Evolutionary conservation across 345 rosid genomes (phyloP), one percentile per base, ranked within the genome.

Genomic region (Eutrema heterophyllum): DNA sequence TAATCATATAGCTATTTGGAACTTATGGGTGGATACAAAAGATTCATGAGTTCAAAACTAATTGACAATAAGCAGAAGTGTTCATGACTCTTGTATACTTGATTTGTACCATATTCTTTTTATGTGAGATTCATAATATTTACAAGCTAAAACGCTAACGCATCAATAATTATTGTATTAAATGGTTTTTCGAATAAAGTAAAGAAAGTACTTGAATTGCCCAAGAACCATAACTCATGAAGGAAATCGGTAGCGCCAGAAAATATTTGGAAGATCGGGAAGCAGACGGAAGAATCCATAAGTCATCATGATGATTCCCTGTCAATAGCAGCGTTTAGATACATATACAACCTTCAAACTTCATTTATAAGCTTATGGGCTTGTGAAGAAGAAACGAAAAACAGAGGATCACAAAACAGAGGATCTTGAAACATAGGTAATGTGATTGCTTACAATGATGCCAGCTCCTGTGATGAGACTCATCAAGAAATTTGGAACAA

Each of bases 271-370:
- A 68, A 90, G 84, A 82, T 90, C 96, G 6, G 93, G 86, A 43
- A 88, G 81, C 53, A 85, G 64, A 7, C 97, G 80, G 68, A 90
- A 90, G 83, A 90, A 90, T 6, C 97, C 97, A 18, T 94, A 90
- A 45, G 97, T 90, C 97, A 90, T 86, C 97, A 90, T 85, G 76
- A 90, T 80, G 68, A 90, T 85, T 69, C 94, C 94, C 97, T 89
- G 60, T 64, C 6, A 64, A 64, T 38, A 55, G 54, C 67, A 61
- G 10, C 11, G 2, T 16, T 68, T 12, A 68, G 32, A 54, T 29
- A 16, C 50, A 68, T 12, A 68, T 3, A 5, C 39, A 53, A 29
- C 8, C 13, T 21, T 54, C 14, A 44, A 29, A 54, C 38, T 33
- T 8, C 51, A 53, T 24, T 5, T 7, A 15, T 6, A 33, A 30